phyloP scores from a whole-genome alignment of 2,329 filamentous ascomycete genomes.

The Colletotrichum lindemuthianum region DNA sequence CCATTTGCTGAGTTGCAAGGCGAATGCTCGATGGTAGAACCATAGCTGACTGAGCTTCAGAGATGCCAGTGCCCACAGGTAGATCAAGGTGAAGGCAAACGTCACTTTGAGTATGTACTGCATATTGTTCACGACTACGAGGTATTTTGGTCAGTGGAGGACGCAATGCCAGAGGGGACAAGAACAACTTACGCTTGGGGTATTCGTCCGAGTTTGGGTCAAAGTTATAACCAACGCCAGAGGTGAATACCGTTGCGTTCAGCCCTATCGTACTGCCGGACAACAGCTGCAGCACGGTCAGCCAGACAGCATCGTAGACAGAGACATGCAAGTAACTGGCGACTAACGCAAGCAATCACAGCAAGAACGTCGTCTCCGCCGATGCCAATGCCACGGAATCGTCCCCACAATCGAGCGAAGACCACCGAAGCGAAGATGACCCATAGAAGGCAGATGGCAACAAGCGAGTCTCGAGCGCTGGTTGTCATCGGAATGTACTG shows the following conservation, averaged over 20 bases:
- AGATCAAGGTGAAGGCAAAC: slow-evolving; percentile 38
- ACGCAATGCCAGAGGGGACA: neutral
- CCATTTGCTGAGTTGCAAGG: slow-evolving; percentile 29
- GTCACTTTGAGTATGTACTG: slow-evolving; percentile 34
- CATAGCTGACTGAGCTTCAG: slow-evolving; percentile 38
- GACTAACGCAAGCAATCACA: slow-evolving; percentile 32
- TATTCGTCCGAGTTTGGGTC: slow-evolving; percentile 29
- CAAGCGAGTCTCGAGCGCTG: slow-evolving; percentile 28
- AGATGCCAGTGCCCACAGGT: slow-evolving; percentile 38
- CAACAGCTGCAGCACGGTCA: slow-evolving; percentile 23
- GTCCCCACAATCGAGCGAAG: slow-evolving; percentile 26
- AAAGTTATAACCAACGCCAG: slow-evolving; percentile 37
- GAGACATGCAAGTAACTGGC: neutral
- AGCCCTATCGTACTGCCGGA: slow-evolving; percentile 34
- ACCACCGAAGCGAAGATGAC: slow-evolving; percentile 20
- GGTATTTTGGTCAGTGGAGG: neutral
- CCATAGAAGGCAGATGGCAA: slow-evolving; percentile 32
- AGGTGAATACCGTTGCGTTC: slow-evolving; percentile 30
- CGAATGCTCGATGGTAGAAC: slow-evolving; percentile 38
- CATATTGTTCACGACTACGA: slow-evolving; percentile 32
- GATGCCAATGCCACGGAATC: slow-evolving; percentile 29
- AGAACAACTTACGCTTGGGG: slow-evolving; percentile 29
- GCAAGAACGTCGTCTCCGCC: slow-evolving; percentile 34
- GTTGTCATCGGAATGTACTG: slow-evolving; percentile 33
- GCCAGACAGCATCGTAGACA: neutral